Conservation (phyloP, 306 rosid species). For the Vigna angularis region DNA sequence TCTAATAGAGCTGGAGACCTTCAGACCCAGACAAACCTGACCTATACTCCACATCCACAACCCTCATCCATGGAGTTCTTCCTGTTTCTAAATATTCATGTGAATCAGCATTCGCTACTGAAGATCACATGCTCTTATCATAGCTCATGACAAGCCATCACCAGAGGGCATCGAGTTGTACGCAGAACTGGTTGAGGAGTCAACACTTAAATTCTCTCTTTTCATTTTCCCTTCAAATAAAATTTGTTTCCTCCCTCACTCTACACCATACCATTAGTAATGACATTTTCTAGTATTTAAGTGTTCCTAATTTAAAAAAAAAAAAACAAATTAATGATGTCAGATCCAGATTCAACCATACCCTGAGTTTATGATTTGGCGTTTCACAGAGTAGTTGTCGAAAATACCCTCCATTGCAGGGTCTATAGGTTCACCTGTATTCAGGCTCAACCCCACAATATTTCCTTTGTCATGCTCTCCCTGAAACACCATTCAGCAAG, state of each 20-base stretch:
- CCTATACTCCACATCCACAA: background rate
- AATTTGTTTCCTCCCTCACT: background rate
- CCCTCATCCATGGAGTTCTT: background rate
- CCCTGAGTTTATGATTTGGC: slow-evolving; percentile 96
- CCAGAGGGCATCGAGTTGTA: background rate
- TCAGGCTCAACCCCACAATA: slow-evolving; percentile 78
- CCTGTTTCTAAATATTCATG: background rate
- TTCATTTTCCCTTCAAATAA: background rate
- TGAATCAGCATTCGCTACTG: background rate
- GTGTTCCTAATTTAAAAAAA: background rate
- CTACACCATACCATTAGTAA: background rate
- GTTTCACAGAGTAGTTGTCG: slow-evolving; percentile 94
- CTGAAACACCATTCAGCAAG: slow-evolving; percentile 57
- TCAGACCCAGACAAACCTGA: too few relatives aligned
- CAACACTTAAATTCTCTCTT: background rate
- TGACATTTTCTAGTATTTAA: background rate
- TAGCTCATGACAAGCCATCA: background rate
- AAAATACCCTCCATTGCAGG: slow-evolving; percentile 97
- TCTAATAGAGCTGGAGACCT: background rate
- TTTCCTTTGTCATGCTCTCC: slow-evolving; percentile 93
- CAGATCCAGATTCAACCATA: slow-evolving; percentile 43
- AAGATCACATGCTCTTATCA: background rate
- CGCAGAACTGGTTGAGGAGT: background rate
- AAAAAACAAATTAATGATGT: background rate
- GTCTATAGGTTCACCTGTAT: slow-evolving; percentile 92